Evolutionary conservation across 1,284 basidiomycete species (phyloP).

Genomic region (Microbotryomycetes sp.): DNA sequence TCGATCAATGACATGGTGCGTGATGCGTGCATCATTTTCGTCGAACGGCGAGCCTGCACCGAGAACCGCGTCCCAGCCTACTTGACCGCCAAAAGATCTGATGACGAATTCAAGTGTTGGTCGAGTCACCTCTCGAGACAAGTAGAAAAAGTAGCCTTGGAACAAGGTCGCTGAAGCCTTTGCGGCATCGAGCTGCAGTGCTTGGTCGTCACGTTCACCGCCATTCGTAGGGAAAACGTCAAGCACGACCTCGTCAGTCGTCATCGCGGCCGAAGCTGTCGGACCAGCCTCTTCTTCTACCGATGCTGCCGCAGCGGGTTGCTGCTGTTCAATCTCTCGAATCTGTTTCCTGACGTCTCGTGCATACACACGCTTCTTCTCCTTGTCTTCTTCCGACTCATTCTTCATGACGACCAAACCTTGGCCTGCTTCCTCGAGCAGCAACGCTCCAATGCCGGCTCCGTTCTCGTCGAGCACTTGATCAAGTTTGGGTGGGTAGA

Average conservation of each 20-base stretch:
- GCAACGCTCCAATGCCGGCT: slow-evolving; percentile 83
- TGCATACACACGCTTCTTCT: slow-evolving; percentile 46
- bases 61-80: slow-evolving; percentile 76
- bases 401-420: slow-evolving; percentile 38
- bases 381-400: slow-evolving; percentile 33
- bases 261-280: slow-evolving; percentile 30
- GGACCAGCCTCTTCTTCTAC: slow-evolving; percentile 29
- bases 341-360: slow-evolving; percentile 50
- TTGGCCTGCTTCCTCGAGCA: slow-evolving; percentile 56
- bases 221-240: slow-evolving; percentile 44
- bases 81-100: slow-evolving; percentile 69
- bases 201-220: slow-evolving; percentile 56
- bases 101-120: slow-evolving; percentile 92
- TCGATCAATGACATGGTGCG: slow-evolving; percentile 92
- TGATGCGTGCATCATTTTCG: slow-evolving; percentile 59
- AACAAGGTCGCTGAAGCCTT: slow-evolving; percentile 52
- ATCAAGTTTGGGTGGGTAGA: slow-evolving; percentile 92
- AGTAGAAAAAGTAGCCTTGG: slow-evolving; percentile 81
- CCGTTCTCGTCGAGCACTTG: slow-evolving; percentile 74
- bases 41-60: slow-evolving; percentile 78
- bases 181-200: slow-evolving; percentile 39
- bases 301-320: slow-evolving; percentile 29
- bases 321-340: slow-evolving; percentile 43
- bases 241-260: slow-evolving; percentile 44
- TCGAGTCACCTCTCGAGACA: slow-evolving; percentile 89